Conservation (phyloP, 768 basidiomycete species). For the Macrolepiota dolichaula region DNA sequence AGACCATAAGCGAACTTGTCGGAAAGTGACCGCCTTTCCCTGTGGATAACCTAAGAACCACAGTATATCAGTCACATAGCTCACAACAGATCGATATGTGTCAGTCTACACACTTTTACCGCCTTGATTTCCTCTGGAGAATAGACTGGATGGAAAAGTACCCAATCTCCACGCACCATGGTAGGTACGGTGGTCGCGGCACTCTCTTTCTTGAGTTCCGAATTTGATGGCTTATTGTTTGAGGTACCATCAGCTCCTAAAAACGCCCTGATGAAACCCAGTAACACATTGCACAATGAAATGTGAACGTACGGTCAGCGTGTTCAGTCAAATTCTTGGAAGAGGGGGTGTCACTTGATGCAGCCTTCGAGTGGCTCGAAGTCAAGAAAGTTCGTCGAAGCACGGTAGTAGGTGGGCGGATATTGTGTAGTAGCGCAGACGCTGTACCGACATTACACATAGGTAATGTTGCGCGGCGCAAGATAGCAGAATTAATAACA, state of each 20-base stretch:
- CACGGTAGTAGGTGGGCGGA: neutral
- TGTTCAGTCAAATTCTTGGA: slow-evolving; percentile 15
- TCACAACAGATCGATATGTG: neutral
- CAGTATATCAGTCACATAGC: slow-evolving; percentile 1
- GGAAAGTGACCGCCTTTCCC: slow-evolving; percentile 55
- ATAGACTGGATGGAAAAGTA: slow-evolving; percentile 92
- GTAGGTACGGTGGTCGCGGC: slow-evolving; percentile 53
- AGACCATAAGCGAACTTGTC: slow-evolving; percentile 73
- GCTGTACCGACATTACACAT: neutral
- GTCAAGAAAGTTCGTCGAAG: slow-evolving; percentile 9
- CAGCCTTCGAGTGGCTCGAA: neutral
- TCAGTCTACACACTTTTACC: slow-evolving; percentile 49
- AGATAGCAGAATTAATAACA: neutral
- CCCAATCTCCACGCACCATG: slow-evolving; percentile 76
- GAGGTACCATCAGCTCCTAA: neutral
- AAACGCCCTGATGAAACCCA: neutral
- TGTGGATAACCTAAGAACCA: slow-evolving; percentile 65
- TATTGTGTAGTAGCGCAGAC: neutral
- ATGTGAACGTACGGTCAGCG: slow-evolving; percentile 11
- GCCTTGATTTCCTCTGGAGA: slow-evolving; percentile 67
- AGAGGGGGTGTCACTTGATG: slow-evolving; percentile 12
- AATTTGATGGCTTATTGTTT: neutral
- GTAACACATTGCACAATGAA: neutral
- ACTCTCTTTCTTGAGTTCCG: slow-evolving; percentile 35
- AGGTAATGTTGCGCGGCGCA: slow-evolving; percentile 3